Evolutionary conservation across 2,329 filamentous ascomycete species (phyloP).

Genomic region (Elsinoe ampelina): DNA sequence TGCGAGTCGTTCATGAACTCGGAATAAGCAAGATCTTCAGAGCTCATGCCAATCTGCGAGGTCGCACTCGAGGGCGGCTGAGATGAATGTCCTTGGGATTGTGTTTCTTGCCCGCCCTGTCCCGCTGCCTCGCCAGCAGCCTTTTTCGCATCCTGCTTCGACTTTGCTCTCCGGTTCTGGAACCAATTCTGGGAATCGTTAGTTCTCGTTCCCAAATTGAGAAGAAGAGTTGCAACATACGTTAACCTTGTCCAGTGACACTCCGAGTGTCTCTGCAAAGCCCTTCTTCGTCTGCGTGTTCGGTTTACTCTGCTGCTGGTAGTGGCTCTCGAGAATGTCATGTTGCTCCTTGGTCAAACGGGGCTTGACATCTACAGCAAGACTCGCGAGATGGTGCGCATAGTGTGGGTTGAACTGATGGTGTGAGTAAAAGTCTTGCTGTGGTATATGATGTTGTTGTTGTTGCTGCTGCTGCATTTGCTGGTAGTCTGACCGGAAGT

Average conservation of each 20-base stretch:
- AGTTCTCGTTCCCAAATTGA: constrained; percentile 19
- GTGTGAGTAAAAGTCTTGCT: constrained; percentile 12
- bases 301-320: constrained; percentile 40
- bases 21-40: constrained; percentile 26
- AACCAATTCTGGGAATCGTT: constrained; percentile 42
- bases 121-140: constrained; percentile 20
- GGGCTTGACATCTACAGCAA: constrained; percentile 37
- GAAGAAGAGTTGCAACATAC: constrained; percentile 27
- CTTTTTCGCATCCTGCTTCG: constrained; percentile 45
- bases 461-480: background rate
- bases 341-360: constrained; percentile 46
- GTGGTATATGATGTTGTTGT: constrained; percentile 7
- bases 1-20: constrained; percentile 27
- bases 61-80: background rate
- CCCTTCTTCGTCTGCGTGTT: constrained; percentile 42
- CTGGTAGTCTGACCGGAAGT: constrained; percentile 15
- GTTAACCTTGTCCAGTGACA: constrained; percentile 46
- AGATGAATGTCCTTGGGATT: constrained; percentile 9
- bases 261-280: constrained; percentile 38
- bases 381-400: constrained; percentile 19
- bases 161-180: constrained; percentile 44
- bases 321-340: constrained; percentile 43
- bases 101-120: constrained; percentile 5
- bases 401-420: constrained; percentile 10
- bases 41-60: constrained; percentile 18